Base-by-base conservation (phyloP, 352 stramenopile species). In the Globisporangium echinulatum region DNA sequence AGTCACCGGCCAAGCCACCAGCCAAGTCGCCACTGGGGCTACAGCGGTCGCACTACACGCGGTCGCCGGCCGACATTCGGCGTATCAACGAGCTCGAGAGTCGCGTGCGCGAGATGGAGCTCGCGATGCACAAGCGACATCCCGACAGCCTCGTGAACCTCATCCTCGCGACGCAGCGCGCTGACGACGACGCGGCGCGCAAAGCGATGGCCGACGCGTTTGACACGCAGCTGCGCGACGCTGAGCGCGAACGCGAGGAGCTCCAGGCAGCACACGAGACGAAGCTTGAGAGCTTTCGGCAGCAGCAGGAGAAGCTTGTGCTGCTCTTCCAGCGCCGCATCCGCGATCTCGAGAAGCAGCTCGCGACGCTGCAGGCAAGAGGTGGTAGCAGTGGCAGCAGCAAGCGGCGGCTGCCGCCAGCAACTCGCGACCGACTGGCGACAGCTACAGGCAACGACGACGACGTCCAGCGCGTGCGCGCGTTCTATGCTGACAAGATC, bases 121-220 rank as follows among this genome's bases (percentile, higher is more conserved):
- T 83, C 55, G 82, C 83, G 0, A 90, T 93, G 79, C 75, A 78
- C 1, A 76, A 69, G 38, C 76, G 83, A 19, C 82, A 95, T 38
- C 85, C 85, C 0, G 81, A 95, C 36, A 93, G 82, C 46, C 64
- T 95, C 43, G 70, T 85, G 10, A 93, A 86, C 56, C 68, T 95
- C 25, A 89, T 92, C 43, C 59, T 93, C 15, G 79, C 77, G 33
- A 86, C 79, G 60, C 73, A 75, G 39, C 82, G 85, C 52, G 76
- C 74, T 3, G 72, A 88, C 8, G 79, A 92, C 52, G 80, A 90
- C 37, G 79, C 71, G 5, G 81, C 75, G n/a, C 69, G 74, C 11
- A 52, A 64, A 17, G 51, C 73, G 14, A 55, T 88, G 14, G 59
- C 76, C 7, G 56, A 58, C 11, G 57, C 76, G 4, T 77, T 80